Evolutionary conservation across 169 alveolate species (phyloP), one percentile per base, ranked within the genome.

Genomic region (Plasmodium gaboni): DNA sequence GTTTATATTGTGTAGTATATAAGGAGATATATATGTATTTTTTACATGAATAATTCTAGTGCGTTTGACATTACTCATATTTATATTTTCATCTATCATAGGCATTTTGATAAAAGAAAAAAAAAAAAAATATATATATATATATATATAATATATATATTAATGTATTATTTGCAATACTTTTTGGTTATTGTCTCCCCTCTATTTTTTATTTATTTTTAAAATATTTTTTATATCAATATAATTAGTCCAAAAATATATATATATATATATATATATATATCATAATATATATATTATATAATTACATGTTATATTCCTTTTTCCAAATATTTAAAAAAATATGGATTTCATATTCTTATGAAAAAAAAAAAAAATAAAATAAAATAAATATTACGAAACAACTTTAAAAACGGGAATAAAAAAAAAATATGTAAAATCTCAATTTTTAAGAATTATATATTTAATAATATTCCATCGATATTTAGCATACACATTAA

Each of bases 1-100:
- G 42, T 12, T 38, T 80, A 44, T 80, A 50, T 80, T 80, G 73
- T 80, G 68, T 7, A 80, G 63, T 15, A 80, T 80, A 48, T 80
- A 80, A 8, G 90, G 90, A 6, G 90, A 80, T 53, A 80, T 80
- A 48, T 80, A 80, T 67, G 90, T 80, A 48, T 80, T 80, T 71
- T 80, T 80, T 44, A 80, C 26, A 59, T 80, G 90, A 17, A 80
- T 61, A 9, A 70, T 80, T 80, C 83, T 65, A 53, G 67, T 80
- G 17, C 12, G 48, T 46, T 67, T 59, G 26, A 48, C 19, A 13
- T 12, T 61, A 53, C 44, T 68, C 22, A 32, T 67, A n/a, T 22
- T n/a, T 17, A 5, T 61, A 17, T 70, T 57, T 53, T 67, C 73
- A 17, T 9, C 19, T 24, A 59, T 0, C 8, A 5, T 32, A 32